Evolutionary conservation across 768 basidiomycete species (phyloP), one percentile per base, ranked within the genome.

Genomic region (Rickenella mellea): DNA sequence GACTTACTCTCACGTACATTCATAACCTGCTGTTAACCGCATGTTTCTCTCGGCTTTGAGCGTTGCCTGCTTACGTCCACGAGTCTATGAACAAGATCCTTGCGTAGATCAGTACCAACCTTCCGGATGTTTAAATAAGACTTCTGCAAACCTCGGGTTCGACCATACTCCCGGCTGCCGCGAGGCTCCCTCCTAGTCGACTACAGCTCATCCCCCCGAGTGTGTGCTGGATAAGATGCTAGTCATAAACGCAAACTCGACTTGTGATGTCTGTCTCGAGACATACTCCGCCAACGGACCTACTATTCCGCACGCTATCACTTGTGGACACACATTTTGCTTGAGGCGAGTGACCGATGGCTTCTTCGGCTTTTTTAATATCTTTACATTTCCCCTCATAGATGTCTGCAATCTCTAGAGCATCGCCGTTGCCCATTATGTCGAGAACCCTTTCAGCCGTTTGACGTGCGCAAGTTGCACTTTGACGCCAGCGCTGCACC

Each of bases 221-320:
- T n/a, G n/a, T n/a, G n/a, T n/a, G n/a, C n/a, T n/a, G n/a, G n/a
- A n/a, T n/a, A n/a, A n/a, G n/a, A 85, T 86, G 85, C 71, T 86
- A 52, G 73, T 71, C 58, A 57, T 83, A 57, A 73, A 74, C 52
- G 55, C 73, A 46, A 71, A 70, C 52, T 84, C 83, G 52, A 65
- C 67, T 38, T 87, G 83, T 70, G 83, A 86, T 62, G 72, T 86
- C 53, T 87, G 84, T 62, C 68, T 80, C 50, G 83, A 86, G 50
- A 59, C 62, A 25, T 85, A 80, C 55, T 67, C 66, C 39, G n/a
- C n/a, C n/a, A 57, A 57, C 41, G 73, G 72, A 39, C 50, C 49
- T 35, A 78, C 74, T 55, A 66, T 70, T 6, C 82, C 83, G 39
- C 74, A 78, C 53, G 70, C 75, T 38, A 80, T 85, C 51, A 46